Evolutionary conservation across 306 rosid species (phyloP).

Genomic region (Mucuna pruriens): DNA sequence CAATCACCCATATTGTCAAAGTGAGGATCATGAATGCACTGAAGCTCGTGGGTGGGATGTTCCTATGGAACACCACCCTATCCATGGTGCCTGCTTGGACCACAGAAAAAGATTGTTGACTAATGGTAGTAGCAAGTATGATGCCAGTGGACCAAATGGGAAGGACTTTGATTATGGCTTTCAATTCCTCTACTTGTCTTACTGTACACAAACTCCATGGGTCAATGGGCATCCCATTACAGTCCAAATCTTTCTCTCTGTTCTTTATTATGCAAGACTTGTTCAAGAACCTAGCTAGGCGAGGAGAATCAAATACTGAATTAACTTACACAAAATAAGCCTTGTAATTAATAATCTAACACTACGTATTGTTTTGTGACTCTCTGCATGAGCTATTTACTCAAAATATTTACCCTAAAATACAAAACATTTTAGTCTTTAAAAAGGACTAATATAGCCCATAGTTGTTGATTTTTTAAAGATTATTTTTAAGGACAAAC

Average conservation of each 20-base stretch:
- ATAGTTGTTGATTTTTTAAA: no score
- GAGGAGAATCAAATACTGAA: conserved; percentile 24
- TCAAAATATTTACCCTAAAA: no score
- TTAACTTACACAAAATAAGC: background rate
- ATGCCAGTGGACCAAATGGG: conserved; percentile 81
- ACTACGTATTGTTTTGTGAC: no score
- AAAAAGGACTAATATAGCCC: no score
- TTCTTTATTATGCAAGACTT: conserved; percentile 70
- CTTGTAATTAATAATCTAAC: no score
- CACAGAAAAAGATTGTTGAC: conserved; percentile 52
- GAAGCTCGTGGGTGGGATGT: conserved; percentile 63
- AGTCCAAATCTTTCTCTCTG: conserved; percentile 50
- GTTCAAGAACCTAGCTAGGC: conserved; percentile 73
- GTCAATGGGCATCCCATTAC: conserved; percentile 51
- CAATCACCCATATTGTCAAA: conserved; percentile 59
- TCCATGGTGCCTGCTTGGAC: conserved; percentile 70
- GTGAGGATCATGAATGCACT: conserved; percentile 54
- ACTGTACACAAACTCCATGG: conserved; percentile 73
- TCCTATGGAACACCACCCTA: conserved; percentile 40
- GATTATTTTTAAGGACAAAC: no score
- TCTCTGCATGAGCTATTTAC: no score
- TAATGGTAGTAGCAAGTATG: conserved; percentile 32
- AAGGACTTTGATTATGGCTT: conserved; percentile 64
- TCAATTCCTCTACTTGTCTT: conserved; percentile 78
- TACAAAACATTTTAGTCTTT: no score